Percentiles rank a stretch among this genome's conserved stretches.
phyloP scores from a whole-genome alignment of 2,329 filamentous ascomycete genomes.

The Pleurostoma richardsiae region DNA sequence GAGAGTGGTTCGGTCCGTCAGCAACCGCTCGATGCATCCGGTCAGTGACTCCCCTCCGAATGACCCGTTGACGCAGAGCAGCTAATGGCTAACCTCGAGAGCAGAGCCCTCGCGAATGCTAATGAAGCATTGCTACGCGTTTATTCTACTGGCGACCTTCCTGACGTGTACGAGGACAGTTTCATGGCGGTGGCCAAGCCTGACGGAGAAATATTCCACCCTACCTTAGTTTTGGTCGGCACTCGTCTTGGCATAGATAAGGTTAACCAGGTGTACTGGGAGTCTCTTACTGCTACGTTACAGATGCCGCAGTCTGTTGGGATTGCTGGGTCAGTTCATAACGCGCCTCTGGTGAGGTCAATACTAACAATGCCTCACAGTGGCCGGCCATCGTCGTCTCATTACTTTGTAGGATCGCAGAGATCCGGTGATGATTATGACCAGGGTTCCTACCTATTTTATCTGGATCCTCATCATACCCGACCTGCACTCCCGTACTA shows the following conservation, averaged over 20 bases:
- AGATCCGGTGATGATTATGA: constrained; percentile 14
- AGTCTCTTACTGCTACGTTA: constrained; percentile 78
- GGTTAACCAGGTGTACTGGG: constrained; percentile 91
- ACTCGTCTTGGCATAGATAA: constrained; percentile 90
- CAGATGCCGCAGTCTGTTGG: constrained; percentile 92
- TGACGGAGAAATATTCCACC: constrained; percentile 62
- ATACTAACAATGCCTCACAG: constrained; percentile 35
- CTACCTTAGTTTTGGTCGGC: constrained; percentile 83
- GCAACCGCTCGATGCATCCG: constrained; percentile 92
- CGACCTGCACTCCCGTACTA: constrained; percentile 68
- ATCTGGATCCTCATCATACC: constrained; percentile 89
- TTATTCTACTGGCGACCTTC: constrained; percentile 84
- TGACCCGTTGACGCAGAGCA: background rate
- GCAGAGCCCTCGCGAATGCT: constrained; percentile 68
- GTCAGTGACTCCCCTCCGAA: constrained; percentile 42
- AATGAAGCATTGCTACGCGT: constrained; percentile 65
- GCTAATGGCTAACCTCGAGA: background rate
- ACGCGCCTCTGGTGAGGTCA: constrained; percentile 3
- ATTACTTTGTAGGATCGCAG: constrained; percentile 55
- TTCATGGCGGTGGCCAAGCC: constrained; percentile 74
- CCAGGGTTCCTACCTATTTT: constrained; percentile 75
- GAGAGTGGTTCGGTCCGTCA: constrained; percentile 98
- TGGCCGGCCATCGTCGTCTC: constrained; percentile 84
- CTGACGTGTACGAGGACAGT: constrained; percentile 88
- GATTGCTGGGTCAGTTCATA: constrained; percentile 72